Base-by-base conservation (phyloP, 805 yeast species). In the Candida stauntonica region DNA sequence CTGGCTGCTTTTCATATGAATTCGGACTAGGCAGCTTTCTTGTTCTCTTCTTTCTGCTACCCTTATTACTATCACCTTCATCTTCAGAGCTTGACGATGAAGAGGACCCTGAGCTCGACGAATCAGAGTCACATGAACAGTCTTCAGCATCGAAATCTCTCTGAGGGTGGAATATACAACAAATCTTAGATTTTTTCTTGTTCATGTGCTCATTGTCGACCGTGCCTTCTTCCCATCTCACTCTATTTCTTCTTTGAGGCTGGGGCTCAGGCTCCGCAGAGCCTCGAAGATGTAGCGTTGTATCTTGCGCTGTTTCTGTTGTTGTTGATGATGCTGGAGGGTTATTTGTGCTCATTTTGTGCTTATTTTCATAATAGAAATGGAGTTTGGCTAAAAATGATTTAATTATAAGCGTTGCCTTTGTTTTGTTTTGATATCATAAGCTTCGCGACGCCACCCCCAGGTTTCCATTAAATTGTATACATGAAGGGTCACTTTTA, bases 1-100 rank as follows among this genome's bases (percentile, higher is more conserved):
- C 74, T 1, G 96, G 97, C 59, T 87, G 96, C 26, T 76, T 64
- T 58, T 89, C 98, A 54, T 91, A 91, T 0, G 96, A 96, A 61
- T 91, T 86, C 16, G 85, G 95, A 45, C 69, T 66, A 31, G 67
- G 62, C 8, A 52, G 44, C 26, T 54, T 47, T 57, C 62, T 46
- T 62, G 60, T 60, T 51, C 58, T 41, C 42, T 53, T 43, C 62
- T 60, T 59, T 51, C 57, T 44, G 57, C 46, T 51, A 64, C 51
- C 52, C 61, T 48, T 47, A 14, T 12, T 7, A 14, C 15, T 7
- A 14, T 12, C 30, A 52, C 63, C 52, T 32, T 66, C 74, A 17
- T 73, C 66, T 23, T 66, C 76, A 7, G 47, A 42, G 3, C 41
- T 33, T 6, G 54, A 48, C 41, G 50, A 44, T 3, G 44, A 33